phyloP scores from a whole-genome alignment of 768 basidiomycete genomes.

The Boletus vinaceobasis region DNA sequence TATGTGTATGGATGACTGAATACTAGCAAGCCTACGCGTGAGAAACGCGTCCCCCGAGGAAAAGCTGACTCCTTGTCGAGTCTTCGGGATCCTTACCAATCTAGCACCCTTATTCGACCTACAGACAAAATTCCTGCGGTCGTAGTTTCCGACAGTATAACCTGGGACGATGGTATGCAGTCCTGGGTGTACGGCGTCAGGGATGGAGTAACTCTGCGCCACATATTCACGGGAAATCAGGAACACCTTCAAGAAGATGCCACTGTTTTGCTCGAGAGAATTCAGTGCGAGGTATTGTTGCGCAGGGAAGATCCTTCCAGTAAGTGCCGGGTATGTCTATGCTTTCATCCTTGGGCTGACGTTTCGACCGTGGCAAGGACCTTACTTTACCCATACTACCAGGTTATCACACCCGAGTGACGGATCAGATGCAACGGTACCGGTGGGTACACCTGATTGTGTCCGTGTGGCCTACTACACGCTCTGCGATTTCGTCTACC shows the following conservation, averaged over 20 bases:
- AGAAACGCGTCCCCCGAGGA: constrained; percentile 9
- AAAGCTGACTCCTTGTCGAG: constrained; percentile 18
- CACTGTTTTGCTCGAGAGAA: constrained; percentile 33
- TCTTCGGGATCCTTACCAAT: constrained; percentile 22
- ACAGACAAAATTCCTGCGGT: constrained; percentile 13
- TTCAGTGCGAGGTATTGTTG: constrained; percentile 37
- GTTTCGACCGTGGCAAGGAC: constrained; percentile 14
- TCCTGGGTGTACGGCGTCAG: constrained; percentile 24
- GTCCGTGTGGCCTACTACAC: constrained; percentile 20
- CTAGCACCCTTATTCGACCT: constrained; percentile 16
- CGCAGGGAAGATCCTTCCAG: constrained; percentile 17
- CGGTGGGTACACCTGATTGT: constrained; percentile 23
- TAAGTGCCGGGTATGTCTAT: constrained; percentile 10
- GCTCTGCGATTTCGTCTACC: constrained; percentile 30
- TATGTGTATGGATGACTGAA: constrained; percentile 8
- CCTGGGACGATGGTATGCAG: constrained; percentile 33
- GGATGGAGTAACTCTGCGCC: constrained; percentile 30
- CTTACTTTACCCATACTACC: constrained; percentile 28
- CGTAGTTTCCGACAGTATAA: constrained; percentile 6
- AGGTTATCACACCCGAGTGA: constrained; percentile 10
- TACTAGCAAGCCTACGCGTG: constrained; percentile 5
- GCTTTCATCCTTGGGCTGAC: neutral
- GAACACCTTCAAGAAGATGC: constrained; percentile 39
- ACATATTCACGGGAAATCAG: constrained; percentile 50
- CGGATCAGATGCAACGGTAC: constrained; percentile 16